A percentile compares a stretch with the other conserved stretches of the same genome.
These are phyloP conservation scores for Neurospora sp. DNA, from an alignment of 2,329 filamentous ascomycete genomes.

Conservation along the genomic window DNA sequence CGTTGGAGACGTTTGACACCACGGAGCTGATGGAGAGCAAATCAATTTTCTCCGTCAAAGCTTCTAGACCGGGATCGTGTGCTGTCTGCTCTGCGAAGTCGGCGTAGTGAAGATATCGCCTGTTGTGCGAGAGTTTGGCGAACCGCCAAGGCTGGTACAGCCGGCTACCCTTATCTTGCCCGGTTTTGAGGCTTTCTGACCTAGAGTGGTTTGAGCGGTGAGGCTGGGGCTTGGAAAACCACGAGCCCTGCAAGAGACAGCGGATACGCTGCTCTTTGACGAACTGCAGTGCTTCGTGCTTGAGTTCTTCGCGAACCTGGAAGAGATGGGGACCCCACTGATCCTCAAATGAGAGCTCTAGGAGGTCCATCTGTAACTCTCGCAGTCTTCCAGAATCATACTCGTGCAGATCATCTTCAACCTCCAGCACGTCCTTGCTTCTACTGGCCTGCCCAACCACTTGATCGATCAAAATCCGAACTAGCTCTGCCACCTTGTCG, in stretches of 20 bases:
- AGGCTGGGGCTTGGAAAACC: conserved; percentile 56
- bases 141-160: conserved; percentile 61
- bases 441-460: conserved; percentile 75
- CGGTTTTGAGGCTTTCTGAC: conserved; percentile 29
- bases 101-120: conserved; percentile 80
- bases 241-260: conserved; percentile 78
- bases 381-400: conserved; percentile 72
- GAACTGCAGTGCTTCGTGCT: conserved; percentile 86
- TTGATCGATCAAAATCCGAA: conserved; percentile 82
- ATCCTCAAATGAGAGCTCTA: conserved; percentile 87
- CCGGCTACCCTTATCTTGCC: conserved; percentile 23
- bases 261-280: conserved; percentile 94
- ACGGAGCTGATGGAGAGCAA: conserved; percentile 83
- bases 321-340: conserved; percentile 85
- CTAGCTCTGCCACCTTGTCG: conserved; percentile 83
- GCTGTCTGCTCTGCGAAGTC: conserved; percentile 62
- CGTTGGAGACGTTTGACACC: conserved; percentile 78
- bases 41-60: conserved; percentile 73
- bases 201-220: conserved; percentile 22
- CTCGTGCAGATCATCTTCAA: conserved; percentile 81
- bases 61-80: conserved; percentile 61
- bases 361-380: conserved; percentile 83
- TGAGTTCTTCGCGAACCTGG: conserved; percentile 84
- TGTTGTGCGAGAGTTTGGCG: conserved; percentile 81
- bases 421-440: conserved; percentile 73